phyloP scores from a whole-genome alignment of 441 rosid genomes.

The California macrophylla region DNA sequence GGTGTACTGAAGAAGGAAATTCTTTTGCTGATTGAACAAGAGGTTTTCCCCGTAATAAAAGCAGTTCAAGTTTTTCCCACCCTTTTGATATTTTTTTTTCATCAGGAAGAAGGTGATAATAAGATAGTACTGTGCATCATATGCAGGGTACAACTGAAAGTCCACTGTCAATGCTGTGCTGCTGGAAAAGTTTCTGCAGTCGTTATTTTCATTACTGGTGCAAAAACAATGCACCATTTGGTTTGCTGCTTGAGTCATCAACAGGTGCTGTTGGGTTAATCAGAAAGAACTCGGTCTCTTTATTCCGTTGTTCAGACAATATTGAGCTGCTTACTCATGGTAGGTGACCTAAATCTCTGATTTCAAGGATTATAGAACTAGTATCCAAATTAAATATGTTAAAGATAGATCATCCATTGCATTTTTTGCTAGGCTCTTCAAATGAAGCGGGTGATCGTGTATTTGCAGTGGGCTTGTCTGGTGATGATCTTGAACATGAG shows the following conservation, averaged over 20 bases:
- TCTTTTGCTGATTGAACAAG: slow-evolving; percentile 60
- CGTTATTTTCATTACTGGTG: slow-evolving; percentile 83
- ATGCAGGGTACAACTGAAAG: slow-evolving; percentile 52
- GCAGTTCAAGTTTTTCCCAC: background rate
- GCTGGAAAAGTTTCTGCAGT: slow-evolving; percentile 72
- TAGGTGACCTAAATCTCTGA: slow-evolving; percentile 19
- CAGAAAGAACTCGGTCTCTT: slow-evolving; percentile 68
- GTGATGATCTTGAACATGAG: slow-evolving; percentile 40
- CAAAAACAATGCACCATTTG: slow-evolving; percentile 60
- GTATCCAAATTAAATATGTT: background rate
- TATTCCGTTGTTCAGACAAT: slow-evolving; percentile 61
- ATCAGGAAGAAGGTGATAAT: background rate
- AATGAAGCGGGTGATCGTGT: slow-evolving; percentile 39
- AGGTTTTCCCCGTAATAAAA: slow-evolving; percentile 34
- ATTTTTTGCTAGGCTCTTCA: slow-evolving; percentile 40
- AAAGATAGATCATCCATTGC: slow-evolving; percentile 12
- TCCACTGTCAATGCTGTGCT: slow-evolving; percentile 42
- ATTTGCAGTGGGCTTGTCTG: slow-evolving; percentile 36
- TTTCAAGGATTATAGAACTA: background rate
- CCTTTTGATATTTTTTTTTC: slow-evolving; percentile 9
- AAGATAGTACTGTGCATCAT: slow-evolving; percentile 15
- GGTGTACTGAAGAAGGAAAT: slow-evolving; percentile 83
- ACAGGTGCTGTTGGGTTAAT: slow-evolving; percentile 70
- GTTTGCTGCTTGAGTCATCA: slow-evolving; percentile 50
- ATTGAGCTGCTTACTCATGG: slow-evolving; percentile 68